Evolutionary conservation across 129 eudicot genomes (phyloP).

Genomic region (Saposhnikovia divaricata): DNA sequence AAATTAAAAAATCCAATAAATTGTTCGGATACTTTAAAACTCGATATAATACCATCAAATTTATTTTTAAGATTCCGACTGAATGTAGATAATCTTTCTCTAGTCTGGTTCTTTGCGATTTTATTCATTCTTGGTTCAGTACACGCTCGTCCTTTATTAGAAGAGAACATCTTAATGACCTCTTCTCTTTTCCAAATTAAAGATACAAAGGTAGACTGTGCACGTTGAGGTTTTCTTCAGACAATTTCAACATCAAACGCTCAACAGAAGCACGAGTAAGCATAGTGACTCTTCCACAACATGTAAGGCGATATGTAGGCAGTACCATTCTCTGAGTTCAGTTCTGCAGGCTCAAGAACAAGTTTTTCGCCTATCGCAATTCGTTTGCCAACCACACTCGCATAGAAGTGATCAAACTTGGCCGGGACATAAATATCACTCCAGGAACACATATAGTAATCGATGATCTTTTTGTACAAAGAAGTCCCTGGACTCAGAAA

Average conservation of each 20-base stretch:
- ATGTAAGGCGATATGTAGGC: background rate
- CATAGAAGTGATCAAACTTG: conserved; percentile 73
- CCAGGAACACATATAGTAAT: conserved; percentile 62
- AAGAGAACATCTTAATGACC: background rate
- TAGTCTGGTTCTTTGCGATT: background rate
- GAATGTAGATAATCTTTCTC: background rate
- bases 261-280: background rate
- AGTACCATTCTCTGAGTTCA: background rate
- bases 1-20: background rate
- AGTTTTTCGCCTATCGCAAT: conserved; percentile 66
- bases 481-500: conserved; percentile 49
- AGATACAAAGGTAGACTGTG: background rate
- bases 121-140: background rate
- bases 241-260: too few species aligned
- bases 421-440: conserved; percentile 89
- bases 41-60: background rate
- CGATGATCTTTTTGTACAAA: conserved; percentile 65
- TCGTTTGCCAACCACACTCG: conserved; percentile 82
- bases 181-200: background rate
- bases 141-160: background rate
- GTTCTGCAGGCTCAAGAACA: conserved; percentile 61
- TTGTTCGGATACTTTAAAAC: background rate
- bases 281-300: background rate
- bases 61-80: background rate
- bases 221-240: too few species aligned